Base-by-base conservation (phyloP, 139 green algal genomes). In the Pleodorina starrii region DNA sequence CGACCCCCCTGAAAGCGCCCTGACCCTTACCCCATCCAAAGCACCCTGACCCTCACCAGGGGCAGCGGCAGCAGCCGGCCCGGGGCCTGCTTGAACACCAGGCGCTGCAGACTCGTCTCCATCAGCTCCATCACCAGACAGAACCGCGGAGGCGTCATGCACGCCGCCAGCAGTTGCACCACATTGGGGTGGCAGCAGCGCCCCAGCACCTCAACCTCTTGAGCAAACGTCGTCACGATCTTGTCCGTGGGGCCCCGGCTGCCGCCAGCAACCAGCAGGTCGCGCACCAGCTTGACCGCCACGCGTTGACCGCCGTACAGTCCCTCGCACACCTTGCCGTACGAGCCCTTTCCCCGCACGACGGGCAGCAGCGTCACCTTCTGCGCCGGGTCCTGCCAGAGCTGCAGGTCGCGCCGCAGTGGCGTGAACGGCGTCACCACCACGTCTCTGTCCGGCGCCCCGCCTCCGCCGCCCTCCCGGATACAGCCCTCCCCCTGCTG, bases 91-190 rank as follows among this genome's bases (percentile, higher is more conserved):
- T 51, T 36, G 25, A 73, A 43, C 21, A 86, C 16, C 38, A 86
- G 38, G 6, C 38, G 38, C 36, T 75, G 48, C 38, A 86, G 59
- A 57, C 79, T 86, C 1, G 38, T 86, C 11, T 86, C 79, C 79
- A 86, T 86, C 2, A 75, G 79, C 79, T 86, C 79, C 79, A 86
- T 76, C 40, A 86, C 79, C 57, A 86, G 79, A 32, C 79, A 75
- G 38, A 86, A 2, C 38, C 79, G 51, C 40, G 79, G 79, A 1
- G 79, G 79, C 25, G 3, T 25, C 14, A 86, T 27, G 79, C 79
- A 86, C 5, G 79, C 79, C 38, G 79, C 79, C 57, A 86, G 42
- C 38, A 86, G 54, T 21, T 57, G 57, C 29, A 86, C 79, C 23
- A 86, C 79, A 38, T 86, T 86, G 79, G 57, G 57, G 54, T 86